Percentiles rank a stretch among this genome's conserved stretches.
Conservation (phyloP, 2,329 filamentous ascomycete species). For the Colletotrichum sp. region DNA sequence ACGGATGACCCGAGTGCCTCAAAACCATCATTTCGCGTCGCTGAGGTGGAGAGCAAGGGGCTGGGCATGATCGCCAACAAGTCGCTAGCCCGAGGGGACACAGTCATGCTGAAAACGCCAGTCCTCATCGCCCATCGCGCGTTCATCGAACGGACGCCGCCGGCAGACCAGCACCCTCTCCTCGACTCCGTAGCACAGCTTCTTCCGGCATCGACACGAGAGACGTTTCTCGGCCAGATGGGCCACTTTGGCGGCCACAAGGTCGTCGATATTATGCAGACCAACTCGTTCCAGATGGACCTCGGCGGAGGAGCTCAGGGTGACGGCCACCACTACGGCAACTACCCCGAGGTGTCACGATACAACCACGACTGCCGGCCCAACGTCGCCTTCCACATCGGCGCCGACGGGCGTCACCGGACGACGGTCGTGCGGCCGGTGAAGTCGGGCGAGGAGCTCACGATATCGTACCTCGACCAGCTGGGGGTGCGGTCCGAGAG, state of each 20-base stretch:
- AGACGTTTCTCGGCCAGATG: slow-evolving; percentile 15
- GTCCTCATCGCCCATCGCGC: slow-evolving; percentile 20
- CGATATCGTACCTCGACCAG: slow-evolving; percentile 45
- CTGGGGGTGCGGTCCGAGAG: slow-evolving; percentile 28
- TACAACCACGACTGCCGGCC: slow-evolving; percentile 51
- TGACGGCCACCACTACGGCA: slow-evolving; percentile 20
- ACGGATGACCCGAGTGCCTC: not conserved
- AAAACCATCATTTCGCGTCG: slow-evolving; percentile 22
- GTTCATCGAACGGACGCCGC: slow-evolving; percentile 17
- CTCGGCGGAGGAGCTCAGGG: slow-evolving; percentile 8
- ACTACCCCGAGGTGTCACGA: slow-evolving; percentile 30
- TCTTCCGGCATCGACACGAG: not conserved
- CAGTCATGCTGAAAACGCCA: slow-evolving; percentile 13
- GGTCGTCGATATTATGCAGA: slow-evolving; percentile 19
- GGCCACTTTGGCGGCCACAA: slow-evolving; percentile 18
- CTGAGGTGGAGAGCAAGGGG: slow-evolving; percentile 26
- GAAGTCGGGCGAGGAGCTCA: slow-evolving; percentile 45
- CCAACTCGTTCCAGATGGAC: slow-evolving; percentile 24
- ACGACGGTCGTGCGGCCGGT: slow-evolving; percentile 43
- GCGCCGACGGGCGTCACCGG: slow-evolving; percentile 39
- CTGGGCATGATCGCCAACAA: slow-evolving; percentile 29
- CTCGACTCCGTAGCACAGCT: slow-evolving; percentile 6
- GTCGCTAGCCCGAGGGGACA: slow-evolving; percentile 23
- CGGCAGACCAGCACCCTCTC: not conserved
- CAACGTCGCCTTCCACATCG: slow-evolving; percentile 47